Evolutionary conservation across 2,329 filamentous ascomycete species (phyloP), one percentile per base, ranked within the genome.

Genomic region (Aspergillus phoenicis): DNA sequence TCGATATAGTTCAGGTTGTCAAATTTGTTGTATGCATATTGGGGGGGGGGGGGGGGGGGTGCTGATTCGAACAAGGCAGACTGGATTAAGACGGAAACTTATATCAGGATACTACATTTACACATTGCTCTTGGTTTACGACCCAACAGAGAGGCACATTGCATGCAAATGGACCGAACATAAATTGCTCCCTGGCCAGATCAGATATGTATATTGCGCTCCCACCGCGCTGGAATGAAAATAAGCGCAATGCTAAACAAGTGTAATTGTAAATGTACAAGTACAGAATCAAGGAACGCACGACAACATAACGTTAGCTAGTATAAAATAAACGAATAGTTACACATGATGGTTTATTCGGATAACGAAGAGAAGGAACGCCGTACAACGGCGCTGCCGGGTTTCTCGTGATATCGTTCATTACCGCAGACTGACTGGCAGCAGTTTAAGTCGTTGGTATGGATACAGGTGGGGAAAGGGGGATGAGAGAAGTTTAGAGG

Each of bases 401-500:
- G 30, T 5, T 36, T 45, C 41, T 45, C 41, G 41, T 45, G 41
- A 45, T 45, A 24, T 45, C 41, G 10, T 45, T 45, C 41, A 10
- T 45, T 45, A 22, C 41, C 20, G 41, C 41, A 13, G 41, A 36
- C 33, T 36, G 33, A 36, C 33, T 36, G 33, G 33, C 0, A 36
- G 5, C 33, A 36, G 11, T 13, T 36, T 11, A 36, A 2, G 33
- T 36, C 11, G 11, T 36, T 5, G 30, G 11, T 33, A 33, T 10
- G 10, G 30, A 11, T 33, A 33, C 11, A 13, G 11, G 5, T 26
- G 11, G 11, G 33, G 10, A 15, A 13, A 17, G 20, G 2, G 10
- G 5, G 41, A 43, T 17, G 8, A 20, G 6, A 22, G 2, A 45
- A 45, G 41, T 61, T 73, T 82, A 97, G 73, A 97, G 80, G 77